A percentile compares a stretch with the other conserved stretches of the same genome.
These are phyloP conservation scores for Ophiostoma angusticollis DNA, from an alignment of 2,329 filamentous ascomycete genomes.

Conservation along the genomic window DNA sequence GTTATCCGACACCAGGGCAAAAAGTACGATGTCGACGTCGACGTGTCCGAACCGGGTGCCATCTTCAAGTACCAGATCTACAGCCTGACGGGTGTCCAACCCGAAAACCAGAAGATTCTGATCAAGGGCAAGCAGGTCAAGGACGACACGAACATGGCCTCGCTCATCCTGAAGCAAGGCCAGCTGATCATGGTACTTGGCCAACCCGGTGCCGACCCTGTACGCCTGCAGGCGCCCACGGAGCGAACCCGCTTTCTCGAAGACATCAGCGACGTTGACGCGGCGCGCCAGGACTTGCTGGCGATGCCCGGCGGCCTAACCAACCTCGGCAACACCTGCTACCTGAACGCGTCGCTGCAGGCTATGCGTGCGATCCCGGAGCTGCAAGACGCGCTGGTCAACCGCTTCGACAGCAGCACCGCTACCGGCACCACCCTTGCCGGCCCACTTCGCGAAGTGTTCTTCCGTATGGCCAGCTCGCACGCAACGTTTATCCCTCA, in stretches of 20 bases:
- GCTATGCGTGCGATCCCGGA: conserved; percentile 80
- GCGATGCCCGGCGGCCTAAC: conserved; percentile 78
- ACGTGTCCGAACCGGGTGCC: conserved; percentile 71
- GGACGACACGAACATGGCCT: conserved; percentile 79
- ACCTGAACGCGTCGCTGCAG: conserved; percentile 95
- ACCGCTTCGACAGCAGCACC: conserved; percentile 31
- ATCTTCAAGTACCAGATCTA: conserved; percentile 93
- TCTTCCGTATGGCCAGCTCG: conserved; percentile 79
- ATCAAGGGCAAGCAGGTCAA: conserved; percentile 92
- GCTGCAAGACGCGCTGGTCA: conserved; percentile 63
- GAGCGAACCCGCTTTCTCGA: conserved; percentile 81
- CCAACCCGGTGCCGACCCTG: conserved; percentile 57
- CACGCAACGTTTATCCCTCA: conserved; percentile 77
- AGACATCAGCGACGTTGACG: conserved; percentile 94
- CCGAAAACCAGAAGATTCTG: conserved; percentile 89
- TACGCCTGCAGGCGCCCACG: conserved; percentile 56
- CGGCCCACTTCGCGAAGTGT: conserved; percentile 65
- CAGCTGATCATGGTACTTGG: conserved; percentile 96
- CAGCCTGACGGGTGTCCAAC: conserved; percentile 90
- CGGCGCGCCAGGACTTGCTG: conserved; percentile 59
- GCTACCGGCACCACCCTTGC: conserved; percentile 46
- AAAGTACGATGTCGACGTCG: conserved; percentile 87
- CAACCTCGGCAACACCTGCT: conserved; percentile 96
- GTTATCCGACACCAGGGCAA: conserved; percentile 92
- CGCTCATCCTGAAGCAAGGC: conserved; percentile 71